A percentile compares a stretch with the other conserved stretches of the same genome.
These are phyloP conservation scores for Fusarium buxicola DNA, from an alignment of 2,329 filamentous ascomycete genomes.

Conservation along the genomic window DNA sequence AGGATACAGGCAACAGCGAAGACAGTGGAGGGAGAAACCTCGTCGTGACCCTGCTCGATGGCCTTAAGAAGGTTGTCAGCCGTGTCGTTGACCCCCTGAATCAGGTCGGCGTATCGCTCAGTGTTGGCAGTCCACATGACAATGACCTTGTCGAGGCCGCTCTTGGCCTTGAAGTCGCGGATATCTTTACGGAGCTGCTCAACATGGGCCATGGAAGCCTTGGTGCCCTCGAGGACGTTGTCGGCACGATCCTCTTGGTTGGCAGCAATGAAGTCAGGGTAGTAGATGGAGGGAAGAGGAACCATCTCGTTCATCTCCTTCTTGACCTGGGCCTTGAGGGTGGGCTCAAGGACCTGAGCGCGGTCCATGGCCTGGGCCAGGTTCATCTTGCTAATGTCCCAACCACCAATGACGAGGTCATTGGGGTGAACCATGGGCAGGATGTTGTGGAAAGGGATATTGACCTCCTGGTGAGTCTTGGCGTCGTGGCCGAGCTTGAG, in stretches of 20 bases:
- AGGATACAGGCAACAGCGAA: slow-evolving; percentile 96
- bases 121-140: slow-evolving; percentile 99
- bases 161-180: slow-evolving; percentile 88
- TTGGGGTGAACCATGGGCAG: slow-evolving; percentile 98
- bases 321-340: slow-evolving; percentile 86
- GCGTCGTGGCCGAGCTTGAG: slow-evolving; percentile 94
- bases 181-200: slow-evolving; percentile 95
- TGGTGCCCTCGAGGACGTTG: slow-evolving; percentile 85
- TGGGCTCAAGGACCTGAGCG: slow-evolving; percentile 93
- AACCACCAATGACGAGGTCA: slow-evolving; percentile 93
- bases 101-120: slow-evolving; percentile 91
- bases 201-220: slow-evolving; percentile 88
- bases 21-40: slow-evolving; percentile 94
- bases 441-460: slow-evolving; percentile 94
- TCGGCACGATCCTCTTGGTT: slow-evolving; percentile 98
- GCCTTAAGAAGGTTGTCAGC: slow-evolving; percentile 91
- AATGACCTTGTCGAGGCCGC: slow-evolving; percentile 93
- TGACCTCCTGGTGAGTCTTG: slow-evolving; percentile 87
- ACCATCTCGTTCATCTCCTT: slow-evolving; percentile 94
- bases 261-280: slow-evolving; percentile 98
- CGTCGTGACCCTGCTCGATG: slow-evolving; percentile 87
- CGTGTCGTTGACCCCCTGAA: slow-evolving; percentile 93
- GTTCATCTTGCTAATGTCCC: slow-evolving; percentile 96
- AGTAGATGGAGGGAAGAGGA: slow-evolving; percentile 95
- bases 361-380: slow-evolving; percentile 94